Evolutionary conservation across 192 early-diverging fungal species (phyloP).

Genomic region (Backusella luteola): DNA sequence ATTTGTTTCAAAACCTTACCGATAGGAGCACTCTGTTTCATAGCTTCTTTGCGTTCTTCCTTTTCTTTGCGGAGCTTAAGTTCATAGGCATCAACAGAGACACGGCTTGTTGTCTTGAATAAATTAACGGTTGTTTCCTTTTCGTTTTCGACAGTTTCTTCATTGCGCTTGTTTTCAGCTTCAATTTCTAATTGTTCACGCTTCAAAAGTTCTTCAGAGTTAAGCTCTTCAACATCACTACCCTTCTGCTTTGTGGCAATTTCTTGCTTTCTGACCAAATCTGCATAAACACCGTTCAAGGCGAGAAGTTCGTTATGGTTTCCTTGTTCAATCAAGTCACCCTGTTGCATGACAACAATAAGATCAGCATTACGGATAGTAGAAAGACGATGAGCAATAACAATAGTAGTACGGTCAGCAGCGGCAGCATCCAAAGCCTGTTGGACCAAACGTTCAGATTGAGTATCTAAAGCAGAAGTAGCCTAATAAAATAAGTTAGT

Average conservation of each 20-base stretch:
- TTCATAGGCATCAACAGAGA: conserved; percentile 27
- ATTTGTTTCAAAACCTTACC: conserved; percentile 45
- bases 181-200: conserved; percentile 9
- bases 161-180: neutral
- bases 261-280: conserved; percentile 69
- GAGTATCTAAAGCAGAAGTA: conserved; percentile 83
- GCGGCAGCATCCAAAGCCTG: conserved; percentile 74
- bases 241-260: conserved; percentile 38
- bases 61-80: conserved; percentile 32
- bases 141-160: neutral
- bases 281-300: conserved; percentile 57
- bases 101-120: neutral
- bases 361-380: conserved; percentile 81
- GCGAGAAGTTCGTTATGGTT: conserved; percentile 71
- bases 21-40: conserved; percentile 52
- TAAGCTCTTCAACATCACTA: neutral
- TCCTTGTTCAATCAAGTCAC: conserved; percentile 69
- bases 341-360: conserved; percentile 81
- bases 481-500: conserved; percentile 26
- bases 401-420: conserved; percentile 80
- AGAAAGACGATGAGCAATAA: conserved; percentile 88
- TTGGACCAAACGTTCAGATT: conserved; percentile 76
- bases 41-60: conserved; percentile 35
- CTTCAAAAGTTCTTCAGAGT: neutral
- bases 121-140: neutral